Evolutionary conservation across 345 rosid genomes (phyloP).

Genomic region (Geranium brycei): DNA sequence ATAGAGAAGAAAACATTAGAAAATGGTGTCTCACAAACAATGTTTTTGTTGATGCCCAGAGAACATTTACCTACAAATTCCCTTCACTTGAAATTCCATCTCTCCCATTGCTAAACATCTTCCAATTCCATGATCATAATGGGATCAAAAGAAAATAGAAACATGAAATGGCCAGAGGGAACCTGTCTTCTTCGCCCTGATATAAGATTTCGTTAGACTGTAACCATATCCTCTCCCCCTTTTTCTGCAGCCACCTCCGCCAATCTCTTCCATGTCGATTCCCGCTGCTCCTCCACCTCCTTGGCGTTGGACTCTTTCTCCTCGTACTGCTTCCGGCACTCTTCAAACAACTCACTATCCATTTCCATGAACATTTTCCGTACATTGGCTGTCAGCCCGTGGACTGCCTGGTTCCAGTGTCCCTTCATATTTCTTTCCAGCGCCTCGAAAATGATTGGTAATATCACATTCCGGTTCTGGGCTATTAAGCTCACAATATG

Average conservation of each 20-base stretch:
- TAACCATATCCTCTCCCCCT: slow-evolving; percentile 26
- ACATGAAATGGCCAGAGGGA: background rate
- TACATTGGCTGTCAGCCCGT: slow-evolving; percentile 34
- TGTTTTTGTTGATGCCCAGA: too few species aligned
- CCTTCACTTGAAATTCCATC: too few species aligned
- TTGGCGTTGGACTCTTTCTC: slow-evolving; percentile 26
- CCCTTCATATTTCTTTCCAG: slow-evolving; percentile 34
- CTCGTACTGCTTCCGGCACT: slow-evolving; percentile 24
- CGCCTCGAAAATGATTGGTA: slow-evolving; percentile 34
- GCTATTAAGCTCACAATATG: slow-evolving; percentile 39
- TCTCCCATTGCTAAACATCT: too few species aligned
- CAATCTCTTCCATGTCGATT: slow-evolving; percentile 31
- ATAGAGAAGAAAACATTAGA: too few species aligned
- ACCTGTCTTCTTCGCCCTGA: background rate
- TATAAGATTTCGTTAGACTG: slow-evolving; percentile 8
- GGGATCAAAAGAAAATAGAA: background rate
- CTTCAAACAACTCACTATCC: slow-evolving; percentile 37
- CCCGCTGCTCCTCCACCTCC: slow-evolving; percentile 33
- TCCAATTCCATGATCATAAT: background rate
- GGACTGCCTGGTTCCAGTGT: slow-evolving; percentile 46
- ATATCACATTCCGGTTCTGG: slow-evolving; percentile 26
- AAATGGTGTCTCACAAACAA: too few species aligned
- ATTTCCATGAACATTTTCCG: slow-evolving; percentile 39
- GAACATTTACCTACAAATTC: too few species aligned
- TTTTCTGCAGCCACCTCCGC: slow-evolving; percentile 25